Conservation (phyloP, 768 basidiomycete species). For the Mycena galericulata region DNA sequence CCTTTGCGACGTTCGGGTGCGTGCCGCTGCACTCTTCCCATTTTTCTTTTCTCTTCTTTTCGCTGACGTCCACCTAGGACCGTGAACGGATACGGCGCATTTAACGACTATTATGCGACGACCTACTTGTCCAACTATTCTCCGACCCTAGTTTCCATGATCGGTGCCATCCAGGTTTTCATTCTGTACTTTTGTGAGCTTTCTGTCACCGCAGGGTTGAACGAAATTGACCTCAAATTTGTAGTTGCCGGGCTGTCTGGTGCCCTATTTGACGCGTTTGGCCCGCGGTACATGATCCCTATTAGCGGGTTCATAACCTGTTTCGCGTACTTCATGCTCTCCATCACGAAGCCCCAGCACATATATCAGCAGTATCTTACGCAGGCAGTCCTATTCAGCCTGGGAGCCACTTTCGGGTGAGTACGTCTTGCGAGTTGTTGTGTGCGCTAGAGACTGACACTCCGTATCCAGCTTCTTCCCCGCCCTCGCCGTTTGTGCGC, state of each 20-base stretch:
- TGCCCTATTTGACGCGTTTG: slow-evolving; percentile 40
- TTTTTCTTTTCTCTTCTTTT: too few species aligned
- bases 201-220: neutral
- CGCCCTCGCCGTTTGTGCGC: slow-evolving; percentile 46
- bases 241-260: slow-evolving; percentile 37
- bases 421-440: neutral
- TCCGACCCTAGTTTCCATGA: too few species aligned
- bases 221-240: neutral
- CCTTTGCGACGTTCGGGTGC: too few species aligned
- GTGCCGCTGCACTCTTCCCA: too few species aligned
- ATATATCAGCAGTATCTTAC: slow-evolving; percentile 46
- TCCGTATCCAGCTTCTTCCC: slow-evolving; percentile 46
- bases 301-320: slow-evolving; percentile 37
- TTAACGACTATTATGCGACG: too few species aligned
- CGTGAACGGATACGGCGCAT: too few species aligned
- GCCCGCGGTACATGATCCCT: slow-evolving; percentile 40
- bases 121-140: too few species aligned
- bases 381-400: slow-evolving; percentile 39
- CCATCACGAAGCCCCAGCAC: slow-evolving; percentile 40
- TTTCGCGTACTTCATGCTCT: slow-evolving; percentile 41
- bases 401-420: slow-evolving; percentile 38
- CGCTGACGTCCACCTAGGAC: too few species aligned
- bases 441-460: neutral
- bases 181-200: too few species aligned
- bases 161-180: too few species aligned